A percentile compares a stretch with the other conserved stretches of the same genome.
phyloP scores from a whole-genome alignment of 1,139 yeast genomes.

The Taphrina wiesneri region DNA sequence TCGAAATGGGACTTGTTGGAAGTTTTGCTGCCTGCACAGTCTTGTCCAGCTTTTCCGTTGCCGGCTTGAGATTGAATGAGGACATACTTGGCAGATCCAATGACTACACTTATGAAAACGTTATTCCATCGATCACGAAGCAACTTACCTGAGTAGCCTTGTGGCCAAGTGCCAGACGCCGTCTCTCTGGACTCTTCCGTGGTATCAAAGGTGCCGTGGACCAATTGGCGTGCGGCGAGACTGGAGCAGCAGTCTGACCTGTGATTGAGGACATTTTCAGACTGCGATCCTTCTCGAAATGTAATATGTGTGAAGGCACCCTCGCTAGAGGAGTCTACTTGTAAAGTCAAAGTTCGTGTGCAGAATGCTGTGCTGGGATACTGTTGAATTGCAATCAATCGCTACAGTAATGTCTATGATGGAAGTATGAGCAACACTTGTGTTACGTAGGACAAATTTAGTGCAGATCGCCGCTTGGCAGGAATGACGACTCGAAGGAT shows the following conservation, averaged over 20 bases:
- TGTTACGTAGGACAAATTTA: neutral
- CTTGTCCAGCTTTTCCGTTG: neutral
- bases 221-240: constrained; percentile 24
- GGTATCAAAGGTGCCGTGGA: constrained; percentile 27
- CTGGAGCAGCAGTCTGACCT: neutral
- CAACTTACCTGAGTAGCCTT: constrained; percentile 19
- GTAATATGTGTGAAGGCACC: too few relatives aligned
- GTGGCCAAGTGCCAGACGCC: constrained; percentile 24
- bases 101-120: neutral
- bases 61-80: neutral
- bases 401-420: too few relatives aligned
- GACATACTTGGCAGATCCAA: constrained; percentile 12
- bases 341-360: too few relatives aligned
- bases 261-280: neutral
- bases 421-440: too few relatives aligned
- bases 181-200: constrained; percentile 25
- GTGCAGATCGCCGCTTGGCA: neutral
- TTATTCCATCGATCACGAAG: neutral
- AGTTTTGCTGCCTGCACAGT: too few relatives aligned
- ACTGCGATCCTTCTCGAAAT: too few relatives aligned
- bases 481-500: neutral
- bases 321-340: too few relatives aligned
- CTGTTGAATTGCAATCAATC: too few relatives aligned
- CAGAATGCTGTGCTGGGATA: too few relatives aligned
- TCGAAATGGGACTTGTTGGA: too few relatives aligned